Conservation (phyloP, 1,284 basidiomycete genomes). For the Clitocybe nebularis region DNA sequence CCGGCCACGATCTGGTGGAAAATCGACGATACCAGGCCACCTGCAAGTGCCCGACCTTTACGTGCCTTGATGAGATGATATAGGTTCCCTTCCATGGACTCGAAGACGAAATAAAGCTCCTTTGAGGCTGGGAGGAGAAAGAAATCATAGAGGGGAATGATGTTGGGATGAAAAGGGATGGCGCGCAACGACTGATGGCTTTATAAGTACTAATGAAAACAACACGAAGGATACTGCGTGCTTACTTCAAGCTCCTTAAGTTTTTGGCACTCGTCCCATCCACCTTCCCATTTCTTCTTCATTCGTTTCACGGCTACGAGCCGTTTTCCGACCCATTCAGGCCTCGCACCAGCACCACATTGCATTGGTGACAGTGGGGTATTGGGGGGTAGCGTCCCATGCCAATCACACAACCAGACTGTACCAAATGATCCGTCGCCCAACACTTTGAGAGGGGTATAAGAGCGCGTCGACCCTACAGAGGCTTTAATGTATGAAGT, state of each 20-base stretch:
- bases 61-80: constrained; percentile 99
- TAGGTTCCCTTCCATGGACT: constrained; percentile 99
- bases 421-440: constrained; percentile 98
- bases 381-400: constrained; percentile 88
- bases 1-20: constrained; percentile 92
- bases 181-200: constrained; percentile 78
- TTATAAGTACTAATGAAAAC: constrained; percentile 14
- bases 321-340: constrained; percentile 92
- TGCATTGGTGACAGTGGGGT: constrained; percentile 89
- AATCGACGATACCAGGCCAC: constrained; percentile 92
- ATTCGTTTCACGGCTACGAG: constrained; percentile 98
- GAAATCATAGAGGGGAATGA: constrained; percentile 98
- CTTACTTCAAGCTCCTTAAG: constrained; percentile 95
- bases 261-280: constrained; percentile 95
- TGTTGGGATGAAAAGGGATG: constrained; percentile 94
- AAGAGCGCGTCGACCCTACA: constrained; percentile 54
- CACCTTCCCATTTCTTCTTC: constrained; percentile 96
- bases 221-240: constrained; percentile 16
- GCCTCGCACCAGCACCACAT: constrained; percentile 81
- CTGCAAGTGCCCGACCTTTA: constrained; percentile 90
- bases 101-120: constrained; percentile 99
- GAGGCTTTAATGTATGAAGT: constrained; percentile 14
- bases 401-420: constrained; percentile 99
- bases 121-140: constrained; percentile 91
- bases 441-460: constrained; percentile 80